Conservation (phyloP, 495 filamentous ascomycete species). For the Hypoxylon cercidicola region DNA sequence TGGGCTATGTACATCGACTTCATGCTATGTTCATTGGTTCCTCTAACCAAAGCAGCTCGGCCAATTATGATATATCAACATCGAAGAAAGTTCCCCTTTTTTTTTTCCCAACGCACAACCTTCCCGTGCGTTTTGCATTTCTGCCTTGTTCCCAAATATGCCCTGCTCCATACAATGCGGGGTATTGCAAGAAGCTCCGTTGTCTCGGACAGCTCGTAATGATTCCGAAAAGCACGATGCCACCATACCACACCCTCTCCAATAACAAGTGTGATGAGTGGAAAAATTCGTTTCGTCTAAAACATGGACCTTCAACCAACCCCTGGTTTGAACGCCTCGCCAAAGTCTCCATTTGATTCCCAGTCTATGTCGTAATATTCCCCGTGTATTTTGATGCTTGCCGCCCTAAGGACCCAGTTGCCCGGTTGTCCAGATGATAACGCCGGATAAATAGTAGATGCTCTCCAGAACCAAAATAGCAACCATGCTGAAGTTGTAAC, state of each 20-base stretch:
- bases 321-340: conserved; percentile 38
- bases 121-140: neutral
- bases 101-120: neutral
- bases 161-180: conserved; percentile 29
- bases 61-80: neutral
- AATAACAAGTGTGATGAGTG: conserved; percentile 27
- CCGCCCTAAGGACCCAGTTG: conserved; percentile 36
- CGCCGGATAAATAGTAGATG: conserved; percentile 34
- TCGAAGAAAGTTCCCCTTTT: neutral
- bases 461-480: conserved; percentile 16
- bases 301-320: neutral
- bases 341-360: conserved; percentile 27
- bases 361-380: conserved; percentile 32
- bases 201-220: conserved; percentile 7
- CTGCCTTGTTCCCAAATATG: conserved; percentile 9
- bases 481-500: conserved; percentile 13
- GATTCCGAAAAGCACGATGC: neutral
- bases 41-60: too few relatives aligned
- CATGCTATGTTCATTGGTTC: neutral
- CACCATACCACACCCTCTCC: too few relatives aligned
- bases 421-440: conserved; percentile 37
- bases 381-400: conserved; percentile 42
- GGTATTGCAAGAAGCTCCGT: conserved; percentile 8
- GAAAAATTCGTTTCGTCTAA: conserved; percentile 39
- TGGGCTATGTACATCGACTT: neutral